Evolutionary conservation across 768 basidiomycete genomes (phyloP).

Genomic region (Cystobasidiopsis lactophilus): DNA sequence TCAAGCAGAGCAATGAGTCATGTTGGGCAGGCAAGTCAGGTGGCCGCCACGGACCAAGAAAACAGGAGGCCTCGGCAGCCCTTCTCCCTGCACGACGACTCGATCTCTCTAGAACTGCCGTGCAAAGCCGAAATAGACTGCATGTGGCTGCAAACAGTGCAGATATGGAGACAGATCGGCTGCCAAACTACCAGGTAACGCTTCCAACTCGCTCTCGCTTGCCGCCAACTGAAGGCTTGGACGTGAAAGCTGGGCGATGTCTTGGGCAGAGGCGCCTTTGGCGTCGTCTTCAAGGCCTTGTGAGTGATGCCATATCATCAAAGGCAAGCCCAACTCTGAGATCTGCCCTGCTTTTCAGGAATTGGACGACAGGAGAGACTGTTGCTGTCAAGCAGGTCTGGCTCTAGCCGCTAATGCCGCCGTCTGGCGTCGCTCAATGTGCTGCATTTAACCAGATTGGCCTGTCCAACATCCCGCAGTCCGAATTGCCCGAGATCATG

Average conservation of each 20-base stretch:
- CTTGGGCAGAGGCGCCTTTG: constrained; percentile 10
- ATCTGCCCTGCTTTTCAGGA: not conserved
- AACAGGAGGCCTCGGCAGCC: no score
- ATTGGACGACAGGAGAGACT: constrained; percentile 79
- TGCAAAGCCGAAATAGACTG: no score
- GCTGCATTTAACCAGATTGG: constrained; percentile 34
- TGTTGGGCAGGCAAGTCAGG: no score
- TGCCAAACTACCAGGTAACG: not conserved
- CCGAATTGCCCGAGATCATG: constrained; percentile 93
- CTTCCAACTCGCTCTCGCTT: not conserved
- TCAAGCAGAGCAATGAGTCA: no score
- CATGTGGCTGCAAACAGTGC: no score
- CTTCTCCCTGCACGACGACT: no score
- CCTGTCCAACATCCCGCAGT: constrained; percentile 74
- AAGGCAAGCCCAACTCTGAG: not conserved
- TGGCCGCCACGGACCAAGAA: no score
- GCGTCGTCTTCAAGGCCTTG: not conserved
- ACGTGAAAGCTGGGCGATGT: constrained; percentile 9
- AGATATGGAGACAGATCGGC: not conserved
- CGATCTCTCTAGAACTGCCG: no score
- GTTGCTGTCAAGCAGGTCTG: constrained; percentile 75
- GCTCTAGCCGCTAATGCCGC: not conserved
- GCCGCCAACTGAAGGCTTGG: not conserved
- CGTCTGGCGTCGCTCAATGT: not conserved
- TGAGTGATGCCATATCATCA: not conserved